Evolutionary conservation across 306 rosid genomes (phyloP), one percentile per base, ranked within the genome.

Genomic region (Delonix regia): DNA sequence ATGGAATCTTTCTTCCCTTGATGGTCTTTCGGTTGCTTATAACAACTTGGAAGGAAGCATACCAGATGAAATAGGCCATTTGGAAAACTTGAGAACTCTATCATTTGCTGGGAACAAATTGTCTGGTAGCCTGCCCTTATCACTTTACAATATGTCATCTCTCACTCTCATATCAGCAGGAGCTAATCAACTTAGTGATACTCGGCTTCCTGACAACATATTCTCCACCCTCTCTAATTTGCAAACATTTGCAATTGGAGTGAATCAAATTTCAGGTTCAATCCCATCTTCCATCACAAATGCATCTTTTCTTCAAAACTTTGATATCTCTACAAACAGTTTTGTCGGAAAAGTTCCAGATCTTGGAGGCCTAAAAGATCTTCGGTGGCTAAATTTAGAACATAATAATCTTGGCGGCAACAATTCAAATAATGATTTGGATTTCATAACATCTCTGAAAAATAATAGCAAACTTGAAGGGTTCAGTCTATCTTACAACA

Each of bases 1-100:
- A 2, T 71, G 82, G 13, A 77, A 84, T 71, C 21, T 84, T 21
- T 65, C 85, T 3, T 44, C 36, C 2, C 69, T 77, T 0, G 0
- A 0, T 4, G 0, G 1, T 75, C 57, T 77, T 21, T 0, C 4
- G 0, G 0, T 34, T 0, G 5, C 3, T 0, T 4, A 9, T 7
- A 77, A 81, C 6, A 41, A 77, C 2, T 59, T 84, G 30, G 57
- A 5, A 4, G 84, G 84, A 8, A 63, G 12, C 6, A 42, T 80
- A n/a, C 82, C 82, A 1, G 27, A 38, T 18, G 63, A 66, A 11
- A 33, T 79, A 5, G 69, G 78, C 22, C 67, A 1, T 13, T 15
- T 73, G 60, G n/a, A 14, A 52, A 48, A n/a, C 16, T 49, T 66
- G 5, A 3, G 1, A 3, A 0, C 1, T 16, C 25, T 84, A 0